A percentile compares a stretch with the other conserved stretches of the same genome.
These are phyloP conservation scores for Pinus taeda DNA, from an alignment of 75 land plant species.

Conservation along the genomic window DNA sequence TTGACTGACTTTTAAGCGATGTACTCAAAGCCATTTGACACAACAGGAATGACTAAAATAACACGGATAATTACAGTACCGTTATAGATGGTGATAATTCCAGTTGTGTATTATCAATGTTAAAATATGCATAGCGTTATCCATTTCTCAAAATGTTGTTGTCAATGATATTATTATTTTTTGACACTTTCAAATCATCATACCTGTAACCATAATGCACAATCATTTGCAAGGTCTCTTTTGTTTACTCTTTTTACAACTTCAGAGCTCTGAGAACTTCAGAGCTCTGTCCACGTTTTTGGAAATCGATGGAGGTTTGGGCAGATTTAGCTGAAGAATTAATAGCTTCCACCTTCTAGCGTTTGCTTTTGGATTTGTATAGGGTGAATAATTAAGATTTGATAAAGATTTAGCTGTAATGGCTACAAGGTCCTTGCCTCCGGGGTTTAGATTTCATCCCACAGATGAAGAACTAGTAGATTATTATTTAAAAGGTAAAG, in stretches of 20 bases:
- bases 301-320: neutral
- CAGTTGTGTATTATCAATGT: no score
- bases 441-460: constrained; percentile 15
- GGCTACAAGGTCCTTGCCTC: neutral
- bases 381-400: neutral
- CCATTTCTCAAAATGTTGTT: no score
- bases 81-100: no score
- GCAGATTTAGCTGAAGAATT: neutral
- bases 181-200: no score
- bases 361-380: neutral
- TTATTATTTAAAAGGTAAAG: constrained; percentile 2
- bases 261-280: neutral
- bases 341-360: neutral
- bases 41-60: no score
- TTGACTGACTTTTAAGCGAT: no score
- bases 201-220: no score
- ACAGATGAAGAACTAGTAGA: constrained; percentile 4
- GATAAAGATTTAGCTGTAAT: neutral
- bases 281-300: neutral
- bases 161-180: no score
- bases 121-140: no score
- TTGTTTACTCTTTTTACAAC: neutral
- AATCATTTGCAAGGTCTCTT: neutral
- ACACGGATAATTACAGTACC: no score
- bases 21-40: no score